Conservation (phyloP, 768 basidiomycete genomes). For the Pleurotus giganteus region DNA sequence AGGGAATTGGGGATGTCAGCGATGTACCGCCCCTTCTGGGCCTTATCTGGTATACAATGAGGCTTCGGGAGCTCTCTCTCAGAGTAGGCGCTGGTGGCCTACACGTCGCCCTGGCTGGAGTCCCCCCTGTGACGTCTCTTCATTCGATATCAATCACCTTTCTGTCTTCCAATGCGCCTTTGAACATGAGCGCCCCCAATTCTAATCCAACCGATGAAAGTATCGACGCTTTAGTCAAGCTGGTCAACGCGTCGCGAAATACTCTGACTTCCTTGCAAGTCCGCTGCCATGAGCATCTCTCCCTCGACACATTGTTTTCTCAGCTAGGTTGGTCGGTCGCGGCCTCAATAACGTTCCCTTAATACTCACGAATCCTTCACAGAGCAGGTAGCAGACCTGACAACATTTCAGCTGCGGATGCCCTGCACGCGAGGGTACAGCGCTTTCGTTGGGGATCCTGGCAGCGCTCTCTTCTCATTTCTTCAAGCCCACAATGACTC, state of each 20-base stretch:
- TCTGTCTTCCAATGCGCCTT: too few relatives aligned
- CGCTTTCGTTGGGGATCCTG: not conserved
- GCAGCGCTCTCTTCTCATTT: not conserved
- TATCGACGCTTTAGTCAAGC: constrained; percentile 14
- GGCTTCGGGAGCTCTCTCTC: not conserved
- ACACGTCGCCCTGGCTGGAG: not conserved
- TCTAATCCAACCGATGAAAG: too few relatives aligned
- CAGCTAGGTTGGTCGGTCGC: not conserved
- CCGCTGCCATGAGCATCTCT: not conserved
- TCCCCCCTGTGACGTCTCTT: not conserved
- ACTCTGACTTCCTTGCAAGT: not conserved
- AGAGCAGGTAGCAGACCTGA: not conserved
- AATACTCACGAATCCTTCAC: not conserved
- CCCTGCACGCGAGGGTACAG: not conserved
- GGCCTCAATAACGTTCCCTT: not conserved
- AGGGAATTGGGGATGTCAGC: too few relatives aligned
- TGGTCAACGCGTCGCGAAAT: not conserved
- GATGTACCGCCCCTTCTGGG: not conserved
- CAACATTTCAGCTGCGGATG: not conserved
- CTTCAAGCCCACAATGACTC: not conserved
- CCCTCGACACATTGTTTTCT: not conserved
- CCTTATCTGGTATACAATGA: not conserved
- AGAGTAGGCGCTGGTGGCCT: not conserved
- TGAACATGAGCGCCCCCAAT: too few relatives aligned
- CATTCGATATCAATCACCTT: not conserved